phyloP scores from a whole-genome alignment of 169 alveolate genomes.

The Neospora caninum region DNA sequence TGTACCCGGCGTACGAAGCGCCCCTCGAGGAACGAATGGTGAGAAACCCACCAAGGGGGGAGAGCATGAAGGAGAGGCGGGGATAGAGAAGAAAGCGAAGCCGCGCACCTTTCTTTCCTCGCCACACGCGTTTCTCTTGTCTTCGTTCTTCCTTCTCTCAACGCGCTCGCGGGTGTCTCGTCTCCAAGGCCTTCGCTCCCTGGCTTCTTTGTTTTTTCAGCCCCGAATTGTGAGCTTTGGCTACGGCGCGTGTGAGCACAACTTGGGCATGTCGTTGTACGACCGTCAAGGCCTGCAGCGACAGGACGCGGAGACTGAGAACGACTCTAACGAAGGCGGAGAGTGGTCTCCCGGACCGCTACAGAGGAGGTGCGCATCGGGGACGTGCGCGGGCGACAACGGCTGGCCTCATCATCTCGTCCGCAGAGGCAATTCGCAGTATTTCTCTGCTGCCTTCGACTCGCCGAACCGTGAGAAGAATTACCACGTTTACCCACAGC shows the following conservation, averaged over 20 bases:
- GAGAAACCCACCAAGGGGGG: neutral
- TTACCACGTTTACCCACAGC: too few relatives aligned
- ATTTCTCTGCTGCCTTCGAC: neutral
- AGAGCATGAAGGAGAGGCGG: neutral
- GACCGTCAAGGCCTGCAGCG: neutral
- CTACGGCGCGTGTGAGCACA: constrained; percentile 68
- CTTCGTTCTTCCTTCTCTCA: neutral
- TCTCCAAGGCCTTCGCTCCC: neutral
- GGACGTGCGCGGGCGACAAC: constrained; percentile 7
- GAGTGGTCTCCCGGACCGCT: neutral
- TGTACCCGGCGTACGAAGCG: constrained; percentile 51
- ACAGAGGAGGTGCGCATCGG: neutral
- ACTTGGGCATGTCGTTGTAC: neutral
- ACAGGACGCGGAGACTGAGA: neutral
- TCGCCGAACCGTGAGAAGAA: neutral
- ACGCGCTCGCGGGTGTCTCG: neutral
- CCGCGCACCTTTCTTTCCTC: neutral
- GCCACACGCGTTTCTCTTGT: neutral
- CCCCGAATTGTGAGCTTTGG: constrained; percentile 42
- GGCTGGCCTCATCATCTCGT: neutral
- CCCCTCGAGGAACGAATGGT: constrained; percentile 34
- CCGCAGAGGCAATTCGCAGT: neutral
- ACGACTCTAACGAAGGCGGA: neutral
- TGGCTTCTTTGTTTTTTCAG: neutral
- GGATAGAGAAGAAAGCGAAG: neutral